Base-by-base conservation (phyloP, 2,329 filamentous ascomycete species). In the Penicillium sp. region DNA sequence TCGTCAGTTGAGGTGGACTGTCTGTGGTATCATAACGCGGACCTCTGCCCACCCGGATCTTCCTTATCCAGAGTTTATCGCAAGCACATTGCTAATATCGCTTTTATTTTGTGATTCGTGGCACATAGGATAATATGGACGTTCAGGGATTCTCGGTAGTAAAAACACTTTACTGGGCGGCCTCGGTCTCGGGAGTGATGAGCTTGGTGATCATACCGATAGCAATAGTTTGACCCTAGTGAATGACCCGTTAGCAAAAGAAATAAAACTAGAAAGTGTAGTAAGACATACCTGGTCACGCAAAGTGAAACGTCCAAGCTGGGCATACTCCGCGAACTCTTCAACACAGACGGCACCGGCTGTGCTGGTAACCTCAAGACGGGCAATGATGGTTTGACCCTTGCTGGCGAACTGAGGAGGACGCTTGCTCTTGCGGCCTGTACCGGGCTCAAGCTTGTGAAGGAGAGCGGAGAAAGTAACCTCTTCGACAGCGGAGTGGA, bases 161-260 rank as follows among this genome's bases (percentile, higher is more conserved):
- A 13, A 19, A 47, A 47, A 26, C 32, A 36, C 46, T 53, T 47
- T 34, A 56, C 48, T 42, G 29, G 26, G 34, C 56, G 26, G 34
- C 55, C 27, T 65, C 61, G 23, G 59, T 52, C 30, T 70, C 66
- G 18, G 61, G 23, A 29, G 49, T 48, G 64, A 89, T 84, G 57
- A 99, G 83, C 82, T 92, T 97, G 56, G 91, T 97, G 74, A 99
- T 95, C 84, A 99, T 99, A 70, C 94, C 94, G 78, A 99, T 99
- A 53, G 94, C 94, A 79, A 99, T 97, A 0, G 94, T 99, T 89
- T 97, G 93, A 67, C 94, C 94, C 87, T 97, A 47, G 1, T n/a
- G 34, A 60, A 23, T 51, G 19, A 32, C 65, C 18, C 47, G 70
- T 56, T 51, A 51, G 55, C 26, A 13, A 19, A 64, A 70, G 23